These are phyloP conservation scores for Vitis hybrid DNA, from an alignment of 177 flowering plant species.

Conservation along the genomic window DNA sequence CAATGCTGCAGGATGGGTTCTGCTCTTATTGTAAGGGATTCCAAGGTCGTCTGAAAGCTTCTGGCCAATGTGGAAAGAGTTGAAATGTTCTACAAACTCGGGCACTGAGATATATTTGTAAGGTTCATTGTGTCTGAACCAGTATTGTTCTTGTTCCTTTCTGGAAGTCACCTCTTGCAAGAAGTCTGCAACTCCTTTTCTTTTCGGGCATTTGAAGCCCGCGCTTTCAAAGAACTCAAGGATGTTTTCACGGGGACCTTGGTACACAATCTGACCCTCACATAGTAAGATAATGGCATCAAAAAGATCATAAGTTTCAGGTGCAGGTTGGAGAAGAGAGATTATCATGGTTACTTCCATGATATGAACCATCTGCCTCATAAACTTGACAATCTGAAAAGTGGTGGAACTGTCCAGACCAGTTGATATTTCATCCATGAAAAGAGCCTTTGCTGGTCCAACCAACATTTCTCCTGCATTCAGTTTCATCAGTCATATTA, in stretches of 20 bases:
- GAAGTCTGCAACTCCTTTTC: constrained; percentile 44
- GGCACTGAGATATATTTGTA: constrained; percentile 38
- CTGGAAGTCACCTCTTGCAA: constrained; percentile 49
- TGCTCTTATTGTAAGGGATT: constrained; percentile 27
- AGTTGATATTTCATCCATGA: constrained; percentile 50
- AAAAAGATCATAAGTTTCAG: constrained; percentile 43
- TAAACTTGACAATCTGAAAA: constrained; percentile 33
- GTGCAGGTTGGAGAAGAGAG: constrained; percentile 47
- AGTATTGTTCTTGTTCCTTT: constrained; percentile 65
- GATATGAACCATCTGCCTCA: constrained; percentile 41
- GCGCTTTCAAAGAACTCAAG: constrained; percentile 34
- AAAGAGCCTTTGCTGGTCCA: constrained; percentile 41
- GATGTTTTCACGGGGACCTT: constrained; percentile 35
- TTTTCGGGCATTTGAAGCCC: constrained; percentile 43
- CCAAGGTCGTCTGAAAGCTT: constrained; percentile 32
- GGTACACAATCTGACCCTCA: constrained; percentile 42
- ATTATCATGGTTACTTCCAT: constrained; percentile 41
- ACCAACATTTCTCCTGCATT: constrained; percentile 46
- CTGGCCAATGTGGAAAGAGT: constrained; percentile 38
- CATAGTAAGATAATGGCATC: constrained; percentile 42
- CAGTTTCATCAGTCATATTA: neutral
- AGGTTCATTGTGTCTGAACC: constrained; percentile 34
- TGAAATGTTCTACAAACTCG: constrained; percentile 40
- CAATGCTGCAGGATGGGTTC: constrained; percentile 34
- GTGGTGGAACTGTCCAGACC: constrained; percentile 51